These are phyloP conservation scores for Aspergillus avenaceus DNA, from an alignment of 495 filamentous ascomycete species.

Conservation along the genomic window DNA sequence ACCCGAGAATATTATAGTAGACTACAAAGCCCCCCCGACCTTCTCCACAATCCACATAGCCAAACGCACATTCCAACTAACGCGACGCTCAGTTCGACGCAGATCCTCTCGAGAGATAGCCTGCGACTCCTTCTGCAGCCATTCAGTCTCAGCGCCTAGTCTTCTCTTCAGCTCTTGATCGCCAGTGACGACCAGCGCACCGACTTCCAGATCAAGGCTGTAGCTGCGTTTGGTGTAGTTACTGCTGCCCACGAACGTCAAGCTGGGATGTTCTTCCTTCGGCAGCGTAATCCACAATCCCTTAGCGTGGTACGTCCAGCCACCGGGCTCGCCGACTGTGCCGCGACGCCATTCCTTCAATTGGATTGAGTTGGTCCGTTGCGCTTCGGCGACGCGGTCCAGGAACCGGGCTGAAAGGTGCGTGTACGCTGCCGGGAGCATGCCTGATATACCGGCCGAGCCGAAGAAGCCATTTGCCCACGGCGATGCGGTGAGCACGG, in stretches of 20 bases:
- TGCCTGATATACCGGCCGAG: conserved; percentile 79
- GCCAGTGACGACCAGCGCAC: conserved; percentile 76
- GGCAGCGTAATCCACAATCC: conserved; percentile 88
- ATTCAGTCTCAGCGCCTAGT: conserved; percentile 71
- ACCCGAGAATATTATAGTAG: not conserved
- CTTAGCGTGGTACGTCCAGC: conserved; percentile 98
- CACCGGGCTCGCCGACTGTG: conserved; percentile 70
- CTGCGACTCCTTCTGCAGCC: conserved; percentile 69
- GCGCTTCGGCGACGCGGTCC: conserved; percentile 55
- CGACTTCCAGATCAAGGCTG: conserved; percentile 83
- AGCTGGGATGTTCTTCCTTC: conserved; percentile 53
- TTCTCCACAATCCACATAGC: conserved; percentile 86
- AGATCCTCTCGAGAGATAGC: conserved; percentile 70
- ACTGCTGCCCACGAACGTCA: conserved; percentile 82
- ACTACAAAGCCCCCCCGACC: conserved; percentile 64
- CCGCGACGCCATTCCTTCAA: conserved; percentile 88
- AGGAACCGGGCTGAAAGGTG: conserved; percentile 81
- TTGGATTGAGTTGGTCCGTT: conserved; percentile 58
- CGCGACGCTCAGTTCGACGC: conserved; percentile 71
- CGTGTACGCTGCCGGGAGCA: conserved; percentile 89
- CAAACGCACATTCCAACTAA: conserved; percentile 77
- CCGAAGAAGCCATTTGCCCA: conserved; percentile 95
- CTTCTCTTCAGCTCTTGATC: conserved; percentile 68
- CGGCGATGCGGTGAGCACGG: conserved; percentile 89
- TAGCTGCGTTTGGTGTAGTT: conserved; percentile 97